Conservation (phyloP, 2,329 filamentous ascomycete species). For the Xylariaceae sp. region DNA sequence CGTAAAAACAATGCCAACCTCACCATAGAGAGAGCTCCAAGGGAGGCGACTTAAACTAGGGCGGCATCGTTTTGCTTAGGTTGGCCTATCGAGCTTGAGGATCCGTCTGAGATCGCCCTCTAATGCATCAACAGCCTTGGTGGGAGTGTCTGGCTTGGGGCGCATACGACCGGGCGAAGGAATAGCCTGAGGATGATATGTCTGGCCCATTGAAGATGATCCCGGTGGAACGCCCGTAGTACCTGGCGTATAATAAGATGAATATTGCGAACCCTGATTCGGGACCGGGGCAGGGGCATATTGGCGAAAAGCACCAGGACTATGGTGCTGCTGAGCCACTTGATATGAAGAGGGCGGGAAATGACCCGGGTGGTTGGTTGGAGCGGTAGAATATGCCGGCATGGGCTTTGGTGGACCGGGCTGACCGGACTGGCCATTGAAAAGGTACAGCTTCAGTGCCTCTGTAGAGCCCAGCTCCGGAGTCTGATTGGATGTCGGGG, state of each 20-base stretch:
- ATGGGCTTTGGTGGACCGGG: slow-evolving; percentile 5
- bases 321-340: slow-evolving; percentile 16
- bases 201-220: slow-evolving; percentile 22
- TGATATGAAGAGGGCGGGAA: slow-evolving; percentile 1
- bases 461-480: slow-evolving; percentile 37
- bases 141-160: slow-evolving; percentile 19
- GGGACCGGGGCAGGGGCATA: background rate
- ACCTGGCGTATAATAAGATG: slow-evolving; percentile 8
- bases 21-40: slow-evolving; percentile 16
- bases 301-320: slow-evolving; percentile 4
- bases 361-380: background rate
- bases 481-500: slow-evolving; percentile 18
- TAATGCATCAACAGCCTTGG: slow-evolving; percentile 43
- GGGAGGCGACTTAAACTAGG: background rate
- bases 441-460: slow-evolving; percentile 53
- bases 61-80: slow-evolving; percentile 6
- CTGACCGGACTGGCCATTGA: slow-evolving; percentile 35
- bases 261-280: slow-evolving; percentile 11
- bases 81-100: slow-evolving; percentile 38
- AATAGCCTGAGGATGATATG: slow-evolving; percentile 16
- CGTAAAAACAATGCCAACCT: slow-evolving; percentile 18
- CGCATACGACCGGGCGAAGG: slow-evolving; percentile 15
- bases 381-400: slow-evolving; percentile 7
- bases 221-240: slow-evolving; percentile 28
- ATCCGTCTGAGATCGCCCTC: slow-evolving; percentile 51